Evolutionary conservation across 2,329 filamentous ascomycete genomes (phyloP).

Genomic region (Ophiostoma fasciatum): DNA sequence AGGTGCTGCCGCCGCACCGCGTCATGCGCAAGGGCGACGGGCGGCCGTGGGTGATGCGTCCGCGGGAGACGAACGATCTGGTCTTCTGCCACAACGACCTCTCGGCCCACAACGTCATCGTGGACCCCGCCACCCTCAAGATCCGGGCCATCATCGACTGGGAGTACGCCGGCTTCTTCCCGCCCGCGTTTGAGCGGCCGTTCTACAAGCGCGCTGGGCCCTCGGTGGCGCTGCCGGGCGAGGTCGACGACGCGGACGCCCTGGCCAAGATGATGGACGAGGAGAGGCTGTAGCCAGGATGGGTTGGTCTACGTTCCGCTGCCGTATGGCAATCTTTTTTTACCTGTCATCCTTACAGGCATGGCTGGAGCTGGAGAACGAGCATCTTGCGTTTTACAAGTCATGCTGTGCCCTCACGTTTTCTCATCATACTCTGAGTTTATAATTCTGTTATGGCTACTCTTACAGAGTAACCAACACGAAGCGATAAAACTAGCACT

Average conservation of each 20-base stretch:
- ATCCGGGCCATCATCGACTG: conserved; percentile 16
- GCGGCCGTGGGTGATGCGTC: conserved; percentile 13
- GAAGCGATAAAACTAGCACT: too few relatives aligned
- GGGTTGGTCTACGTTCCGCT: too few relatives aligned
- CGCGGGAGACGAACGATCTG: conserved; percentile 10
- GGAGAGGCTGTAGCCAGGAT: too few relatives aligned
- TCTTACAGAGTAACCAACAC: too few relatives aligned
- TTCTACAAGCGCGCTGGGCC: conserved; percentile 11
- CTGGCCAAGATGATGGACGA: too few relatives aligned
- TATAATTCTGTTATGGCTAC: too few relatives aligned
- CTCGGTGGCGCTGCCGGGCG: conserved; percentile 14
- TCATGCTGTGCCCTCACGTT: too few relatives aligned
- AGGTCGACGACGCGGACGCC: conserved; percentile 15
- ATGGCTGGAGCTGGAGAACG: too few relatives aligned
- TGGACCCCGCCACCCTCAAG: conserved; percentile 14
- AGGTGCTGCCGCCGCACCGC: conserved; percentile 16
- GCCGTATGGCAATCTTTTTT: too few relatives aligned
- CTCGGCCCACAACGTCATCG: conserved; percentile 14
- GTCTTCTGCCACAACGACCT: conserved; percentile 17
- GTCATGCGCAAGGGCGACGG: conserved; percentile 13
- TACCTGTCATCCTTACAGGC: too few relatives aligned
- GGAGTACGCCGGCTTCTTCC: conserved; percentile 17
- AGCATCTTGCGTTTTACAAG: too few relatives aligned
- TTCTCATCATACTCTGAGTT: too few relatives aligned
- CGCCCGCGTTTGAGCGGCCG: conserved; percentile 15